These are phyloP conservation scores for Pulveroboletus frians DNA, from an alignment of 768 basidiomycete species.

Conservation along the genomic window DNA sequence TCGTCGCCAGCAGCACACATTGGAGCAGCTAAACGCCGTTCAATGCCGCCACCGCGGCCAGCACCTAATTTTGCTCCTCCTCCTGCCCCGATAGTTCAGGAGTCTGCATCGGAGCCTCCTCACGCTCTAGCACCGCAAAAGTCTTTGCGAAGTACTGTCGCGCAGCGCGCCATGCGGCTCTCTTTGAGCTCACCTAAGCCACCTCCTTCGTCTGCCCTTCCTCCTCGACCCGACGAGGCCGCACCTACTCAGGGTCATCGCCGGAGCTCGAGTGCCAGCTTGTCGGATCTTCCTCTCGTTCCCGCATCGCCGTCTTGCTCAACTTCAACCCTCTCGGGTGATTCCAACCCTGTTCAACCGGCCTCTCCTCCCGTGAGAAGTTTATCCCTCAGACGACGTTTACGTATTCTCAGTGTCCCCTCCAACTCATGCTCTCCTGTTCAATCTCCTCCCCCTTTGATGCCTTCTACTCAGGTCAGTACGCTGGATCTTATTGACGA, in stretches of 20 bases:
- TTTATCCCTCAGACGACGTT: constrained; percentile 54
- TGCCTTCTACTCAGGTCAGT: constrained; percentile 24
- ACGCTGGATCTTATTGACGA: constrained; percentile 24
- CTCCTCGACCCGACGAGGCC: constrained; percentile 63
- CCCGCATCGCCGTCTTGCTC: constrained; percentile 43
- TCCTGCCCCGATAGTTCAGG: constrained; percentile 48
- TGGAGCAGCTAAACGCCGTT: constrained; percentile 44
- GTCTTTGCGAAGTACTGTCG: constrained; percentile 52
- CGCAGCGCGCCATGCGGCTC: constrained; percentile 51
- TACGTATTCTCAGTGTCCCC: constrained; percentile 65
- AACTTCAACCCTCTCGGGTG: constrained; percentile 33
- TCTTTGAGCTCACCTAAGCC: constrained; percentile 61
- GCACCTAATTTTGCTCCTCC: constrained; percentile 67
- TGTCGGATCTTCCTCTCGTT: constrained; percentile 35
- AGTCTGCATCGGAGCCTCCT: constrained; percentile 2
- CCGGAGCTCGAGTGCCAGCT: constrained; percentile 31
- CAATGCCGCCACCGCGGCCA: constrained; percentile 71
- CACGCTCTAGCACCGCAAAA: constrained; percentile 19
- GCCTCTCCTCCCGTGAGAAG: constrained; percentile 19
- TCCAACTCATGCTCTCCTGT: constrained; percentile 31
- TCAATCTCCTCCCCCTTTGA: constrained; percentile 20
- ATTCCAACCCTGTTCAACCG: constrained; percentile 23
- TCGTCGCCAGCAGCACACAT: constrained; percentile 11
- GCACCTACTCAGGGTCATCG: constrained; percentile 25
- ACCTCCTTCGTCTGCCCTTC: constrained; percentile 54